These are phyloP conservation scores for Pisolithus marmoratus DNA, from an alignment of 768 basidiomycete species.

Conservation along the genomic window DNA sequence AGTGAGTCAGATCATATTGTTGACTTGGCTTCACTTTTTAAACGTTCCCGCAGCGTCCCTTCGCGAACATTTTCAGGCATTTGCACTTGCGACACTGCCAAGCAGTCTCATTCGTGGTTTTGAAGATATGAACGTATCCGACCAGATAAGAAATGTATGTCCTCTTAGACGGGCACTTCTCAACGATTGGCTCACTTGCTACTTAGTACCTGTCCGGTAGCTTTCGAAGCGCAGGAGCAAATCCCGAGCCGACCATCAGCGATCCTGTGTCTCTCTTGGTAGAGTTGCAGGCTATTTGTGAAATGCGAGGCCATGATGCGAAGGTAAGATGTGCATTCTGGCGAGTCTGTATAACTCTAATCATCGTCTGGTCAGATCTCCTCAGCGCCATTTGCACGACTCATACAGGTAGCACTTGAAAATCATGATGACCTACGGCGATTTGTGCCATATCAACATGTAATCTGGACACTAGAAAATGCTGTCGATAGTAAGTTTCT, in stretches of 20 bases:
- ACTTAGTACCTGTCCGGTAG: slow-evolving; percentile 13
- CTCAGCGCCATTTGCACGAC: slow-evolving; percentile 23
- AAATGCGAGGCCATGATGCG: slow-evolving; percentile 7
- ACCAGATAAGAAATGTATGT: slow-evolving; percentile 17
- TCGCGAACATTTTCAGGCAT: slow-evolving; percentile 18
- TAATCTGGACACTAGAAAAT: slow-evolving; percentile 44
- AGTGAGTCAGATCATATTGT: neutral
- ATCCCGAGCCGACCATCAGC: slow-evolving; percentile 1
- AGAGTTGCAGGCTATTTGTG: slow-evolving; percentile 19
- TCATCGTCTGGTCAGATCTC: slow-evolving; percentile 7
- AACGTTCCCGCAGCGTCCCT: slow-evolving; percentile 13
- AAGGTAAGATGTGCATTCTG: slow-evolving; percentile 10
- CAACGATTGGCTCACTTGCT: neutral
- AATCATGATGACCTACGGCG: slow-evolving; percentile 35
- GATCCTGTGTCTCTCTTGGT: slow-evolving; percentile 20
- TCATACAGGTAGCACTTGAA: slow-evolving; percentile 37
- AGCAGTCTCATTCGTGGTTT: slow-evolving; percentile 2
- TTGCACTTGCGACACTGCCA: slow-evolving; percentile 20
- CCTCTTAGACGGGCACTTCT: neutral
- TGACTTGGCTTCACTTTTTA: neutral
- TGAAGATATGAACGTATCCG: slow-evolving; percentile 12
- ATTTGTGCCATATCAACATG: slow-evolving; percentile 50
- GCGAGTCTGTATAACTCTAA: neutral
- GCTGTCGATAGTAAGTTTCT: slow-evolving; percentile 34
- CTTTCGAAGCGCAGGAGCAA: neutral